phyloP scores from a whole-genome alignment of 805 yeast genomes.

The Wickerhamiella sergipiensis region DNA sequence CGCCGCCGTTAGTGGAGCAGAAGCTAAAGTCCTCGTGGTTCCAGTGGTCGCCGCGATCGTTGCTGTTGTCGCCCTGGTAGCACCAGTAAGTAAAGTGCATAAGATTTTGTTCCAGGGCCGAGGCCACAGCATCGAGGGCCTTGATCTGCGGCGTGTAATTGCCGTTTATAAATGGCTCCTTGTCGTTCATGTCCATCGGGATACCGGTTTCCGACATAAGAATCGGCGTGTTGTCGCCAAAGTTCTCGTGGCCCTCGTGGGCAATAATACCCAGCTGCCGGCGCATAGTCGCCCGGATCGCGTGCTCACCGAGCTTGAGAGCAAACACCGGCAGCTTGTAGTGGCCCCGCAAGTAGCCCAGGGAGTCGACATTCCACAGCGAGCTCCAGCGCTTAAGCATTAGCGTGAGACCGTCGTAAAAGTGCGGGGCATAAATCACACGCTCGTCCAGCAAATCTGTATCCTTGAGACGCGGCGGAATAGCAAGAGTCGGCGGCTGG shows the following conservation, averaged over 20 bases:
- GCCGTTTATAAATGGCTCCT: conserved; percentile 48
- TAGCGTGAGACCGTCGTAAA: conserved; percentile 82
- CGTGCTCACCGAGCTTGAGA: conserved; percentile 49
- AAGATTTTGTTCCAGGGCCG: conserved; percentile 60
- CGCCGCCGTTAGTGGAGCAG: conserved; percentile 42
- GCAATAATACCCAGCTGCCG: conserved; percentile 53
- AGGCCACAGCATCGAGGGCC: conserved; percentile 69
- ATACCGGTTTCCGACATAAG: conserved; percentile 83
- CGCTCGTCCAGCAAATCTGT: conserved; percentile 42
- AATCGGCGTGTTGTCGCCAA: conserved; percentile 55
- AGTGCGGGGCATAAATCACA: conserved; percentile 71
- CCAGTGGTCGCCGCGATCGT: conserved; percentile 82
- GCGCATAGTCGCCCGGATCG: conserved; percentile 53
- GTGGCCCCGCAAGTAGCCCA: conserved; percentile 66
- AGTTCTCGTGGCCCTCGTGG: conserved; percentile 39
- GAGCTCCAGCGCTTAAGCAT: conserved; percentile 82
- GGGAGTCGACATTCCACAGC: conserved; percentile 67
- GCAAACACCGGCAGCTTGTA: conserved; percentile 68
- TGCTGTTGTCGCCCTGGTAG: conserved; percentile 55
- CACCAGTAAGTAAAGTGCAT: conserved; percentile 76
- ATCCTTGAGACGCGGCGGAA: conserved; percentile 54
- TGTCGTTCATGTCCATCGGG: conserved; percentile 87
- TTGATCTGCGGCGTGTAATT: conserved; percentile 54
- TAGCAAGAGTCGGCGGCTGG: conserved; percentile 70
- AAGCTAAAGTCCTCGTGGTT: conserved; percentile 84